Evolutionary conservation across 192 early-diverging fungal genomes (phyloP), one percentile per base, ranked within the genome.

Genomic region (Geranomyces variabilis): DNA sequence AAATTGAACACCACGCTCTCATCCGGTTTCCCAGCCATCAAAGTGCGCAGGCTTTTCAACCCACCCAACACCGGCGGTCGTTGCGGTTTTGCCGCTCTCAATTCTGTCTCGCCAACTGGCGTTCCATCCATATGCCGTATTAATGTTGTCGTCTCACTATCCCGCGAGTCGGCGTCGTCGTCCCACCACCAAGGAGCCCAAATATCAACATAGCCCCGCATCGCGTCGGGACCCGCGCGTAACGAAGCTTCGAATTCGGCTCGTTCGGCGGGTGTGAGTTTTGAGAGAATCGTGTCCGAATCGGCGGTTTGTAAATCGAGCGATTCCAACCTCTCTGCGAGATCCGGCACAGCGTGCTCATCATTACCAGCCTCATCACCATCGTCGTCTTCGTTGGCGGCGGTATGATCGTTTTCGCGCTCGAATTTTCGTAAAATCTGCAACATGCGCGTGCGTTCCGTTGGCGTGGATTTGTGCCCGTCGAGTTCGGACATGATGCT

Each of bases 401-500:
- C 19, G 19, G 33, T 33, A 14, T 70, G n/a, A 9, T 61, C 69
- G 45, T 55, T 62, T 29, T 70, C 69, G 17, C 17, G 3, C 43
- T 84, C 84, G 66, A 87, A 85, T 29, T 71, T 70, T 48, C 71
- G 67, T 55, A 90, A 60, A 21, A 88, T 75, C 55, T 81, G 66
- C 0, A 84, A 62, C 83, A 90, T 87, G 28, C 75, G 74, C 53
- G 73, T 67, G 53, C 87, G 82, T 21, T 84, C 74, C 43, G 80
- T 69, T 29, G 85, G 67, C 47, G 75, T 71, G 0, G 73, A 60
- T 21, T 59, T 66, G 24, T 78, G 67, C 64, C 53, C 75, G 29
- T 85, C 75, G 0, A 91, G 78, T 33, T 89, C 89, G 33, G 73
- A 74, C 41, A 81, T 76, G 1, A 91, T 74, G 34, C 75, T 86